Base-by-base conservation (phyloP, 2,329 filamentous ascomycete genomes). In the Pseudogymnoascus sp. region DNA sequence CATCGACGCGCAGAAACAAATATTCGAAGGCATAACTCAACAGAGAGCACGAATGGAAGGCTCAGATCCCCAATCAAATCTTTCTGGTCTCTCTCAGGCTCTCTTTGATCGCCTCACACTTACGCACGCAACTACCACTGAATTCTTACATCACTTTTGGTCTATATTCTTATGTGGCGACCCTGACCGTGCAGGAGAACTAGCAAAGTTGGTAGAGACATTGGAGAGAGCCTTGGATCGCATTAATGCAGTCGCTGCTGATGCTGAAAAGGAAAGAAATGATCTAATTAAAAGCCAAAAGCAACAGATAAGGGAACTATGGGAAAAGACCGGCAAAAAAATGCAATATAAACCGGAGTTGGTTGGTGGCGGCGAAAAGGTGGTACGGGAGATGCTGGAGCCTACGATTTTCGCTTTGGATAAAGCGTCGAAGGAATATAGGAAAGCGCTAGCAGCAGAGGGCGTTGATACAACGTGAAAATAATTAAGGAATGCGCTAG, bases 71-170 rank as follows among this genome's bases (percentile, higher is more conserved):
- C 60, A 70, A 58, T 62, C 65, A 35, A 66, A 67, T 34, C 56
- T 69, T 10, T 65, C 73, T 30, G 79, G 78, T 3, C 71, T 82
- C 13, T 76, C 79, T 1, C 64, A 73, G 7, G 67, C 72, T 2
- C 75, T 84, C 1, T 84, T 83, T 64, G 84, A 88, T 65, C 80
- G 80, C 15, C 69, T 89, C n/a, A 79, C 77, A 10, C 78, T 88
- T 60, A 96, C 92, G 0, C 91, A 97, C 71, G 92, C 92, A 59
- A 99, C 94, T 0, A 95, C 90, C 0, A 87, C 89, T 35, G 94
- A 99, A 70, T 99, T 97, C 68, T 77, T 99, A n/a, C 89, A 92
- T 67, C 95, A 97, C 72, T 99, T 99, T 76, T 99, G 92, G 92
- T 82, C 83, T 33, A 85, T 92, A 0, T 99, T 95, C 69, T 79